Evolutionary conservation across 2,329 filamentous ascomycete species (phyloP).

Genomic region (Neonectria faginata): DNA sequence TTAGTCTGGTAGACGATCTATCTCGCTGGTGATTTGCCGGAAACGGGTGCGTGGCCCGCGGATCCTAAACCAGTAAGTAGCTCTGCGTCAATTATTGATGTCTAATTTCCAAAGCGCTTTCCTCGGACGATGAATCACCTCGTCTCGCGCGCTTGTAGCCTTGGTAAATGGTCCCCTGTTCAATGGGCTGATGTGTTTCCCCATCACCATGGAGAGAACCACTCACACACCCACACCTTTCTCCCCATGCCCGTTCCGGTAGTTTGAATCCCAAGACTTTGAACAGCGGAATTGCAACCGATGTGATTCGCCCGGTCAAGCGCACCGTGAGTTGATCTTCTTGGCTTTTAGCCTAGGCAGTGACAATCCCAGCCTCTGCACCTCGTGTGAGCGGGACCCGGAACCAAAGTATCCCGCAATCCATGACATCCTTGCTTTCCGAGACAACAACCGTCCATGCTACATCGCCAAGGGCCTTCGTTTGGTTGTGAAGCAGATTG

Average conservation of each 20-base stretch:
- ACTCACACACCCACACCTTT: neutral
- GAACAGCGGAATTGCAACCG: slow-evolving; percentile 16
- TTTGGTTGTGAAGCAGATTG: neutral
- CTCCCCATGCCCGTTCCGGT: slow-evolving; percentile 15
- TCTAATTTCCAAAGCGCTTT: slow-evolving; percentile 31
- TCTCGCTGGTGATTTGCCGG: slow-evolving; percentile 22
- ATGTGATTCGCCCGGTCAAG: slow-evolving; percentile 12
- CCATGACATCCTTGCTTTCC: slow-evolving; percentile 1
- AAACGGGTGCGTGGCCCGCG: slow-evolving; percentile 14
- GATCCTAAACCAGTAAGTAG: slow-evolving; percentile 8
- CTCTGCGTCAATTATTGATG: slow-evolving; percentile 10
- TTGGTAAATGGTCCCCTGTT: slow-evolving; percentile 21
- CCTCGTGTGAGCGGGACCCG: neutral
- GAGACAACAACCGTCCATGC: neutral
- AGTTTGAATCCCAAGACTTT: slow-evolving; percentile 12
- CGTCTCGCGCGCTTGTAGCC: neutral
- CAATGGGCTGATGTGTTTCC: slow-evolving; percentile 25
- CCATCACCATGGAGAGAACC: slow-evolving; percentile 9
- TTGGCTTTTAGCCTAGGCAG: neutral
- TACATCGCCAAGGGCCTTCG: neutral
- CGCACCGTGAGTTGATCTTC: slow-evolving; percentile 8
- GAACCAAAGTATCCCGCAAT: neutral
- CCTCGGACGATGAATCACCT: slow-evolving; percentile 14
- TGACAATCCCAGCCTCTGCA: neutral
- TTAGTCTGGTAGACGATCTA: neutral